Percentiles rank a stretch among this genome's conserved stretches.
These are phyloP conservation scores for Gloeophyllum trabeum DNA, from an alignment of 768 basidiomycete genomes.

Conservation along the genomic window DNA sequence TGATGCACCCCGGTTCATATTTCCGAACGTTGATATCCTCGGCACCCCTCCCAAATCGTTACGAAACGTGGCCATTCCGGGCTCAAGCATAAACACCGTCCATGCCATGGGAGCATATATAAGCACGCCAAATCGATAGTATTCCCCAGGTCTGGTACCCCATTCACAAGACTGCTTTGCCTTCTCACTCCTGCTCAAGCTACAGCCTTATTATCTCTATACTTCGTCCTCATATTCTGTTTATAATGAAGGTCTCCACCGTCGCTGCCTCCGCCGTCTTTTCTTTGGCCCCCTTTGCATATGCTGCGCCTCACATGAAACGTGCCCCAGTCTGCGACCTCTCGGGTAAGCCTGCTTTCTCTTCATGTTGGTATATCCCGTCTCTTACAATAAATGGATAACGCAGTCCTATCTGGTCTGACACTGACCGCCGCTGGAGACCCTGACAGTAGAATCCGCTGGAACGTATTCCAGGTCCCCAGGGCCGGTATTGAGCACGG, in stretches of 20 bases:
- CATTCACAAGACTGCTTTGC: too few species aligned
- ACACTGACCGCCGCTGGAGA: not conserved
- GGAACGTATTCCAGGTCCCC: not conserved
- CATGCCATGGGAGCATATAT: too few species aligned
- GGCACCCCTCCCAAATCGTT: too few species aligned
- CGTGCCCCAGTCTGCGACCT: not conserved
- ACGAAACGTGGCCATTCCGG: too few species aligned
- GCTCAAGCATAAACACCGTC: too few species aligned
- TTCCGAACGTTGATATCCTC: too few species aligned
- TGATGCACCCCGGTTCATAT: too few species aligned
- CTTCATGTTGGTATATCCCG: not conserved
- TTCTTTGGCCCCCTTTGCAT: not conserved
- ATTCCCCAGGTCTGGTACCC: too few species aligned
- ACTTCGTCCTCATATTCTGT: not conserved
- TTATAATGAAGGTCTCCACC: not conserved
- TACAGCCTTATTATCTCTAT: too few species aligned
- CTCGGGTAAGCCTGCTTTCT: not conserved
- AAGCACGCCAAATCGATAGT: too few species aligned
- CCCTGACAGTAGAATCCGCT: not conserved
- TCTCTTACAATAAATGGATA: not conserved
- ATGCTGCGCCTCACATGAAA: not conserved
- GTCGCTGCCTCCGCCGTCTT: not conserved
- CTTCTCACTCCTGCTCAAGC: too few species aligned
- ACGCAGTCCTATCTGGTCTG: not conserved
- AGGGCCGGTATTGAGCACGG: not conserved